Evolutionary conservation across 768 basidiomycete genomes (phyloP).

Genomic region (Calocybe gangraenosa): DNA sequence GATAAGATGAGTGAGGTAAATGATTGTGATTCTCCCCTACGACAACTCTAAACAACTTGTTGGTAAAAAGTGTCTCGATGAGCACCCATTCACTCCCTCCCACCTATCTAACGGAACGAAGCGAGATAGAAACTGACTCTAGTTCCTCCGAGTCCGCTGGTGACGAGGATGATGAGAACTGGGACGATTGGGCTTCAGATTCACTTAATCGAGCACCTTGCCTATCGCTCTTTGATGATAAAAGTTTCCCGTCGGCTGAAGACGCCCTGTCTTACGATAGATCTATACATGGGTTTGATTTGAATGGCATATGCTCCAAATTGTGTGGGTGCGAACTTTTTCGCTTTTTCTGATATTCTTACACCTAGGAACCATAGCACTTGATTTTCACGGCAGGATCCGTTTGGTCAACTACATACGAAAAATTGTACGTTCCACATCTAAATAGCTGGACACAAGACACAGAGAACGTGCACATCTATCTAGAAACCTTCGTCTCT

Average conservation of each 20-base stretch:
- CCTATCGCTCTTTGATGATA: conserved; percentile 73
- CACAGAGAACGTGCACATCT: conserved; percentile 5
- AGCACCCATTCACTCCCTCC: conserved; percentile 34
- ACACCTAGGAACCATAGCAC: conserved; percentile 34
- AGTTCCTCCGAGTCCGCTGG: conserved; percentile 28
- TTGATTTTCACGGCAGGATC: conserved; percentile 79
- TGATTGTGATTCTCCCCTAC: too few species aligned
- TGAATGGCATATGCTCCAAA: conserved; percentile 44
- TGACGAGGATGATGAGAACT: conserved; percentile 54
- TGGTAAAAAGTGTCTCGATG: conserved; percentile 26
- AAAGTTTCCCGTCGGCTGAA: conserved; percentile 50
- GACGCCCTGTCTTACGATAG: conserved; percentile 64
- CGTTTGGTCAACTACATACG: conserved; percentile 87
- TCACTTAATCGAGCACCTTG: conserved; percentile 49
- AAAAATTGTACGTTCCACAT: conserved; percentile 48
- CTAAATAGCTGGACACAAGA: not conserved
- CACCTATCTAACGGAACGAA: conserved; percentile 16
- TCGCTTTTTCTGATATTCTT: not conserved
- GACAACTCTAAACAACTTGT: too few species aligned
- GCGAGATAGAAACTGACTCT: conserved; percentile 22
- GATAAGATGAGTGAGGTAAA: too few species aligned
- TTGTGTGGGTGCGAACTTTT: conserved; percentile 44
- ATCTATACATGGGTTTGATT: conserved; percentile 54
- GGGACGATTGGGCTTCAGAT: conserved; percentile 81
- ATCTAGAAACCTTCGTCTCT: conserved; percentile 49